A percentile compares a stretch with the other conserved stretches of the same genome.
Evolutionary conservation across 805 yeast genomes (phyloP).

Genomic region (Saturnispora silvae): DNA sequence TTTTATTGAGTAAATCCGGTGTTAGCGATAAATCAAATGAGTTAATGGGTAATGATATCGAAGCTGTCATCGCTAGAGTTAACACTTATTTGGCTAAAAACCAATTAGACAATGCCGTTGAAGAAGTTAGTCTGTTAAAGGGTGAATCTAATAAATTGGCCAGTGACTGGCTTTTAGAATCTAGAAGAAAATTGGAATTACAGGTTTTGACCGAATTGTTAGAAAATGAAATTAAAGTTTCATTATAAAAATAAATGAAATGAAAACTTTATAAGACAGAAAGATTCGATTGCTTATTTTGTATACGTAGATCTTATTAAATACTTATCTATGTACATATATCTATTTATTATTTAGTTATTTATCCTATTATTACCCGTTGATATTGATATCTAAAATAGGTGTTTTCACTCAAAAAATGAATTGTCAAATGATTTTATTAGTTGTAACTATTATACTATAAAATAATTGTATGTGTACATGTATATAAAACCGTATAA

Average conservation of each 20-base stretch:
- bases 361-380: neutral
- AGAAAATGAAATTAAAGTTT: slow-evolving; percentile 51
- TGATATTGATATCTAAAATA: too few relatives aligned
- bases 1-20: slow-evolving; percentile 72
- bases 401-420: too few relatives aligned
- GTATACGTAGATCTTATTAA: neutral
- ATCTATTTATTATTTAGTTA: neutral
- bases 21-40: slow-evolving; percentile 33
- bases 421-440: too few relatives aligned
- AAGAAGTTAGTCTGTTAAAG: slow-evolving; percentile 77
- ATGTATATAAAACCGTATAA: neutral
- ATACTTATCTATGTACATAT: too few relatives aligned
- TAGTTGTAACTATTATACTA: too few relatives aligned
- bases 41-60: slow-evolving; percentile 63
- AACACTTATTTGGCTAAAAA: slow-evolving; percentile 64
- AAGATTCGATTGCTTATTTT: neutral
- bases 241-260: neutral
- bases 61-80: slow-evolving; percentile 80
- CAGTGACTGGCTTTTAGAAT: slow-evolving; percentile 82
- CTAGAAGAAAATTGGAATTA: slow-evolving; percentile 80
- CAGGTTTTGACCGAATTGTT: slow-evolving; percentile 66
- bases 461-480: neutral
- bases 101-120: slow-evolving; percentile 79
- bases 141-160: slow-evolving; percentile 92
- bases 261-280: too few relatives aligned